Base-by-base conservation (phyloP, 83 land plant genomes). In the Picea abies region DNA sequence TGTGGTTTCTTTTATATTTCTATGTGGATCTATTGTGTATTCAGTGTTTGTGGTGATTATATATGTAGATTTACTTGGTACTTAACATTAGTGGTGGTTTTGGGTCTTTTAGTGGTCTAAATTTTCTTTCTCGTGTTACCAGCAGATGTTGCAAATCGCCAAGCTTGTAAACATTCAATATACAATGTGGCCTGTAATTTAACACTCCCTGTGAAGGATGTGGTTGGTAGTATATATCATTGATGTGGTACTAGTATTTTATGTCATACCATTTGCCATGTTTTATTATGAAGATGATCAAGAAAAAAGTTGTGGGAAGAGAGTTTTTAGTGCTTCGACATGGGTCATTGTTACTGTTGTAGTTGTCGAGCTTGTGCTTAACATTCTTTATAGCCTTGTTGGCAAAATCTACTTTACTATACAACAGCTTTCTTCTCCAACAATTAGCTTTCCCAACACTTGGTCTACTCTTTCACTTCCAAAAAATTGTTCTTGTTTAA, bases 211-310 rank as follows among this genome's bases (percentile, higher is more conserved):
- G 96, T 97, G 99, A 97, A 91, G 89, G 85, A 91, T 70, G 20
- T 97, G 99, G 98, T 91, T 94, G 73, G 95, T 89, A 29, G 81
- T 96, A 41, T 97, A 96, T 72, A 94, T 95, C 39, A 82, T 89
- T 56, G 94, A 96, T 81, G 95, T 98, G 7, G 68, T 97, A 10
- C 94, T 97, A 22, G 95, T 97, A 8, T 97, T 97, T 88, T 89
- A 95, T 80, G 88, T 97, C 80, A 94, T 94, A 65, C 99, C 99
- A 9, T 97, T 97, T 75, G 90, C 98, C 41, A 94, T 97, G 88
- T 97, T 97, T 82, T 97, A 92, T 83, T 97, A 95, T 83, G 97
- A 97, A 87, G 99, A 97, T 12, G 99, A 97, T 78, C 94, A 93
- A 86, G 98, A 97, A 47, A 97, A 90, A 89, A 88, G 82, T 61